Conservation (phyloP, 208 protist species). For the Naegleria fowleri region DNA sequence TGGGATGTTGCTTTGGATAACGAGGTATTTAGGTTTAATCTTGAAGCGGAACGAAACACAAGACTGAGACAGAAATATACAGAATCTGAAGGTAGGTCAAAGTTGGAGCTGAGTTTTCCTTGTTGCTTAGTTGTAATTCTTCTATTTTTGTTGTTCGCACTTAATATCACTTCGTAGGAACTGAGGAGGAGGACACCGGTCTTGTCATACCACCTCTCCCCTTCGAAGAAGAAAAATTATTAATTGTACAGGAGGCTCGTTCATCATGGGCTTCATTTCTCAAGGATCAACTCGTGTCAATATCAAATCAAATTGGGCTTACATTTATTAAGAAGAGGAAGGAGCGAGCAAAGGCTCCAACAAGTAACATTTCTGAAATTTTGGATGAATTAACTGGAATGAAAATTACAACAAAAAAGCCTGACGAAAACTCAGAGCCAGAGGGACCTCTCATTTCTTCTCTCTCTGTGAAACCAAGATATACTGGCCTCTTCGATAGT, state of each 20-base stretch:
- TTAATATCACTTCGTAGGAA: background rate
- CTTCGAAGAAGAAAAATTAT: background rate
- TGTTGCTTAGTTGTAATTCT: no score
- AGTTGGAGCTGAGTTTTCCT: no score
- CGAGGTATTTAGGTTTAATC: background rate
- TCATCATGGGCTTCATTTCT: background rate
- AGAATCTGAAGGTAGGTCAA: no score
- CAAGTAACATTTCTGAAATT: background rate
- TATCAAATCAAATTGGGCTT: background rate
- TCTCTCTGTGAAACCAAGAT: background rate
- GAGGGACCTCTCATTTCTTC: background rate
- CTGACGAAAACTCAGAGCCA: background rate
- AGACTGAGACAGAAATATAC: background rate
- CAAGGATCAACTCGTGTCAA: background rate
- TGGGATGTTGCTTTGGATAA: background rate
- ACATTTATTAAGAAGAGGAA: background rate
- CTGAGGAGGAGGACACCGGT: background rate
- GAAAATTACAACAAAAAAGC: background rate
- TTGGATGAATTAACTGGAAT: background rate
- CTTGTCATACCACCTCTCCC: background rate
- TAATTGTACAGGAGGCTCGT: background rate
- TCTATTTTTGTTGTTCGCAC: background rate
- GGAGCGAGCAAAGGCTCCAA: background rate
- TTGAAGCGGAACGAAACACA: background rate
- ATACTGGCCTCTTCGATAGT: slow-evolving; percentile 2